These are phyloP conservation scores for Excoecaria agallocha DNA, from an alignment of 345 rosid species.

Conservation along the genomic window DNA sequence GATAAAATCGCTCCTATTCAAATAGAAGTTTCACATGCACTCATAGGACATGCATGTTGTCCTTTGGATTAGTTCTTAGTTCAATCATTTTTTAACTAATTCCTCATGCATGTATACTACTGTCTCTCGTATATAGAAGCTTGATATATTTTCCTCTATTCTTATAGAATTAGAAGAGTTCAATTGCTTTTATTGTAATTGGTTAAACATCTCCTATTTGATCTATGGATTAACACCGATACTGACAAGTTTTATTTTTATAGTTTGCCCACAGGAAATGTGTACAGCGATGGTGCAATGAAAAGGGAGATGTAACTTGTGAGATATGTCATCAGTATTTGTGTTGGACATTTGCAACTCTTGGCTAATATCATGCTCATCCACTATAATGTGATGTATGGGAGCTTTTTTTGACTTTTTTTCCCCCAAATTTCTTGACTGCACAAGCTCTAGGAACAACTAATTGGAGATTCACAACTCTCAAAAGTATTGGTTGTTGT, in stretches of 20 bases:
- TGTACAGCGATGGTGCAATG: slow-evolving; percentile 37
- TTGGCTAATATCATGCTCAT: too few relatives aligned
- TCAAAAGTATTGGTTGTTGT: not conserved
- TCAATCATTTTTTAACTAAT: not conserved
- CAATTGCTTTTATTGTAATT: not conserved
- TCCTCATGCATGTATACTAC: not conserved
- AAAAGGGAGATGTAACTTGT: slow-evolving; percentile 32
- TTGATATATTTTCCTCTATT: not conserved
- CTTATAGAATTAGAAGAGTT: not conserved
- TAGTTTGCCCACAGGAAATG: slow-evolving; percentile 40
- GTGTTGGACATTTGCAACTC: not conserved
- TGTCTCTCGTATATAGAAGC: not conserved
- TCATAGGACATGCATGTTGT: not conserved
- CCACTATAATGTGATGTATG: not conserved
- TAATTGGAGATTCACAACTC: not conserved
- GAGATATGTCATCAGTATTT: slow-evolving; percentile 35
- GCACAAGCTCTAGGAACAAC: not conserved
- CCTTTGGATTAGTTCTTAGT: not conserved
- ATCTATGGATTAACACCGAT: not conserved
- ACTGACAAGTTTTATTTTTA: not conserved
- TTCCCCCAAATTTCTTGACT: not conserved
- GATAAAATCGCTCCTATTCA: not conserved
- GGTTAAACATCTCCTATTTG: not conserved
- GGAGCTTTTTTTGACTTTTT: not conserved
- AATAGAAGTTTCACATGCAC: not conserved